Evolutionary conservation across 345 rosid genomes (phyloP).

Genomic region (Boechera divaricarpa): DNA sequence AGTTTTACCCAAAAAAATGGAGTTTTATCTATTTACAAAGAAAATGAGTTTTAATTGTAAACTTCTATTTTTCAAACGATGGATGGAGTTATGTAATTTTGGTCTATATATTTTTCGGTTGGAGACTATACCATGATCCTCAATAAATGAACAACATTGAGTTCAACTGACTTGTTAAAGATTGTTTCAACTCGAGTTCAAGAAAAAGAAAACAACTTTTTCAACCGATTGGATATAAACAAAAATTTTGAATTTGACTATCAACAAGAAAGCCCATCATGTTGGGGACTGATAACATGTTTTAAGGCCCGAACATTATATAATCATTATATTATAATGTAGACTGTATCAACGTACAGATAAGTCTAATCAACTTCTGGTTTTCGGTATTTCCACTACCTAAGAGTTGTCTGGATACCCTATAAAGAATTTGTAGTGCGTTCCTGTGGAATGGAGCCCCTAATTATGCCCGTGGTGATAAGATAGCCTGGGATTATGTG

Average conservation of each 20-base stretch:
- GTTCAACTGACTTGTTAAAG: too few species aligned
- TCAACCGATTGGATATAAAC: not conserved
- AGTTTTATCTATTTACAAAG: not conserved
- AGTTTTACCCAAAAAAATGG: not conserved
- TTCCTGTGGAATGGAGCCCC: too few species aligned
- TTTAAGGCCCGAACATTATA: constrained; percentile 12
- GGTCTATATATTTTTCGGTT: too few species aligned
- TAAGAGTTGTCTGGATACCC: too few species aligned
- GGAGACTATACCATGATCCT: not conserved
- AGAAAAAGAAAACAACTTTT: not conserved
- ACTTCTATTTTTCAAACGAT: not conserved
- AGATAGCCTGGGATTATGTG: too few species aligned
- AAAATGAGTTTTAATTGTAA: not conserved
- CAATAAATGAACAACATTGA: not conserved
- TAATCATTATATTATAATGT: not conserved
- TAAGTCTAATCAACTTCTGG: too few species aligned
- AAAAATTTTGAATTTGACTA: not conserved
- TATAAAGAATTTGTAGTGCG: too few species aligned
- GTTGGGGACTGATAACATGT: not conserved
- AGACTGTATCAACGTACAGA: not conserved
- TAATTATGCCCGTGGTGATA: too few species aligned
- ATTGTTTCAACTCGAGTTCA: not conserved
- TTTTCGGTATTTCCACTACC: too few species aligned
- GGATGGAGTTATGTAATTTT: not conserved
- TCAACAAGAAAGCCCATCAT: not conserved